These are phyloP conservation scores for Prunella vulgaris DNA, from an alignment of 257 asterid genomes.

Conservation along the genomic window DNA sequence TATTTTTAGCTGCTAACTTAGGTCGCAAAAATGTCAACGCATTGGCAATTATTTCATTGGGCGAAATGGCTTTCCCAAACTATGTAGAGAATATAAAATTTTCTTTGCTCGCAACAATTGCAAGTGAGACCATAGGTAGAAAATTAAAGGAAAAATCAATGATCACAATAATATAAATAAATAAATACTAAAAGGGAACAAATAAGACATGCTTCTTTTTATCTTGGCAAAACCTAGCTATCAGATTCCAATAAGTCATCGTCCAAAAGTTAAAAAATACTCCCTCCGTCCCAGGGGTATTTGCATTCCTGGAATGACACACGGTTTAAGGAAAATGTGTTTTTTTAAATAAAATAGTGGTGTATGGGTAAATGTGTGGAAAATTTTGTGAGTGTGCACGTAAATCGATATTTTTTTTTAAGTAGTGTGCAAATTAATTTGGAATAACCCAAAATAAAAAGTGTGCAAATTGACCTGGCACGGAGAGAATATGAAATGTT, in stretches of 20 bases:
- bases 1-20: too few relatives aligned
- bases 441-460: too few relatives aligned
- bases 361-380: too few relatives aligned
- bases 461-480: too few relatives aligned
- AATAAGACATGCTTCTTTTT: neutral
- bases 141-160: neutral
- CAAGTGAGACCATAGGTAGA: neutral
- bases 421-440: too few relatives aligned
- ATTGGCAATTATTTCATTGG: neutral
- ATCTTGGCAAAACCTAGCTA: neutral
- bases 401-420: too few relatives aligned
- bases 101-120: neutral
- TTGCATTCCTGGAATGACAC: too few relatives aligned
- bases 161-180: neutral
- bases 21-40: neutral
- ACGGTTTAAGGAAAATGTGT: too few relatives aligned
- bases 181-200: neutral
- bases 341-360: too few relatives aligned
- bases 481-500: too few relatives aligned
- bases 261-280: neutral
- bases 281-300: too few relatives aligned
- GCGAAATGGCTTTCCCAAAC: neutral
- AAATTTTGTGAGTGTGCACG: too few relatives aligned
- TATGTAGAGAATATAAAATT: neutral
- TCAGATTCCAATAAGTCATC: constrained; percentile 17